These are phyloP conservation scores for Hysterium pulicare DNA, from an alignment of 2,329 filamentous ascomycete genomes.

Conservation along the genomic window DNA sequence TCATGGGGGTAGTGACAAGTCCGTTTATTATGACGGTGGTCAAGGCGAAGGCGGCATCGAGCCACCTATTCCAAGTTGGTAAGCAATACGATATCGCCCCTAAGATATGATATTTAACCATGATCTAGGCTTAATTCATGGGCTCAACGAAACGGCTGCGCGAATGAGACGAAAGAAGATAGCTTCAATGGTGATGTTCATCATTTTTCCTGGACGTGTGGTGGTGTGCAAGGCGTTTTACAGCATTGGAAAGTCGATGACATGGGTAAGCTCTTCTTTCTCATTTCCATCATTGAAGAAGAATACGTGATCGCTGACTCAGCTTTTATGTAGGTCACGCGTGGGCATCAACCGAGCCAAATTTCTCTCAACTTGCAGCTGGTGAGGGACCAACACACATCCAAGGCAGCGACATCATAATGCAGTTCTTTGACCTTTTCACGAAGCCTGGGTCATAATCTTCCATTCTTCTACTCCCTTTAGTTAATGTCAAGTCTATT, in stretches of 20 bases:
- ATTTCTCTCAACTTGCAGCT: constrained; percentile 43
- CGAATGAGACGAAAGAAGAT: constrained; percentile 26
- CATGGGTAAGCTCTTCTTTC: constrained; percentile 35
- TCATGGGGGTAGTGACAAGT: constrained; percentile 49
- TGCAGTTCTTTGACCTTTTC: constrained; percentile 45
- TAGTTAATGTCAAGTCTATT: too few species aligned
- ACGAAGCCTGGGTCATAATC: too few species aligned
- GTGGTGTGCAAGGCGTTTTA: constrained; percentile 30
- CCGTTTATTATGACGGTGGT: constrained; percentile 46
- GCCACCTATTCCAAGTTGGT: constrained; percentile 46
- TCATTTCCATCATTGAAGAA: neutral
- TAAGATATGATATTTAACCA: neutral
- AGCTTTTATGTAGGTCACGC: constrained; percentile 33
- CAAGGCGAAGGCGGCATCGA: constrained; percentile 42
- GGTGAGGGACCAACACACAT: constrained; percentile 43
- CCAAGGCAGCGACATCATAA: constrained; percentile 44
- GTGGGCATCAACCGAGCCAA: constrained; percentile 47
- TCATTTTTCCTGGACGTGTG: constrained; percentile 44
- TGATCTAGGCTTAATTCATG: constrained; percentile 35
- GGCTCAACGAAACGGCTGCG: constrained; percentile 41
- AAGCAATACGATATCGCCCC: constrained; percentile 7
- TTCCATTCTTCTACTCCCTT: too few species aligned
- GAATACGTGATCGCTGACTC: neutral
- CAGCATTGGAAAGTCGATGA: constrained; percentile 47
- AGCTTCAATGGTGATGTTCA: constrained; percentile 42